phyloP scores from a whole-genome alignment of 2,329 filamentous ascomycete species.

The Diaporthe citrichinensis region DNA sequence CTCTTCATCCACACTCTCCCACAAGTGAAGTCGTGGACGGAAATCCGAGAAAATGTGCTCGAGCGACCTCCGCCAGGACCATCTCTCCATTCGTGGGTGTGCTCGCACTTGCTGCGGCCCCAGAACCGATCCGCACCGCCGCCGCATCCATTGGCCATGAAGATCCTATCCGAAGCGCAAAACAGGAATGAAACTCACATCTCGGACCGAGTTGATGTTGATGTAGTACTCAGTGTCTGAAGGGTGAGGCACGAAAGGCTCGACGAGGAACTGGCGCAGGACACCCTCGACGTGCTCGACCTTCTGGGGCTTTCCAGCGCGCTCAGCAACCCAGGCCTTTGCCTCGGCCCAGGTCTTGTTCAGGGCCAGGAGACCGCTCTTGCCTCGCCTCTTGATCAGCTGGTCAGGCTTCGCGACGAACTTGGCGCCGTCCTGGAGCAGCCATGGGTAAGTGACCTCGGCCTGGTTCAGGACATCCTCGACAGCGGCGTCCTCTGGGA shows the following conservation, averaged over 20 bases:
- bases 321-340: constrained; percentile 91
- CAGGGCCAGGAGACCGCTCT: constrained; percentile 95
- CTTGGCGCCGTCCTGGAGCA: constrained; percentile 85
- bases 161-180: constrained; percentile 42
- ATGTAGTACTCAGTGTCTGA: constrained; percentile 99
- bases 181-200: constrained; percentile 75
- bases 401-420: constrained; percentile 99
- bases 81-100: not conserved
- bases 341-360: constrained; percentile 99
- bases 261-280: constrained; percentile 95
- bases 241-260: constrained; percentile 97
- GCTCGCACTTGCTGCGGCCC: constrained; percentile 38
- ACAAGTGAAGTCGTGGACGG: not conserved
- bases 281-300: constrained; percentile 93
- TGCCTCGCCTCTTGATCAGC: constrained; percentile 99
- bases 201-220: constrained; percentile 99
- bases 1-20: not conserved
- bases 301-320: constrained; percentile 91
- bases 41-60: constrained; percentile 5
- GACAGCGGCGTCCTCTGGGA: constrained; percentile 88
- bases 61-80: not conserved
- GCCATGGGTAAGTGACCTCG: constrained; percentile 96
- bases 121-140: not conserved
- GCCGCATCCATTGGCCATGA: constrained; percentile 10
- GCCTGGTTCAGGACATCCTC: constrained; percentile 92